Conservation (phyloP, 1,284 basidiomycete genomes). For the Moniliella sp. region DNA sequence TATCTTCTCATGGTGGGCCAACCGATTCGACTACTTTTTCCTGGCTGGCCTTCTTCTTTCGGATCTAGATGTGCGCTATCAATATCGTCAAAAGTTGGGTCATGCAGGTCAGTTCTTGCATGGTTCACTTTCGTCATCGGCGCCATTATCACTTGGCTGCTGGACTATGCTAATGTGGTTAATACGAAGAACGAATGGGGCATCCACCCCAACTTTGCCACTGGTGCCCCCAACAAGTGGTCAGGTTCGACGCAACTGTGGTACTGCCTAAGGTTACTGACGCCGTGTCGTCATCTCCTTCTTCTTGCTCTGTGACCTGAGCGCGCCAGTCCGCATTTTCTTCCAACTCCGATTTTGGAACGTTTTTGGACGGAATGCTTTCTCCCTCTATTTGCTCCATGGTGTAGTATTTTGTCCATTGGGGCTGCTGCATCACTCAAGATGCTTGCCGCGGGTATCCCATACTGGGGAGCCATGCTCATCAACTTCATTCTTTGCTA, state of each 20-base stretch:
- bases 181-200: slow-evolving; percentile 10
- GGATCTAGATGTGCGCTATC: slow-evolving; percentile 18
- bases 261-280: not conserved
- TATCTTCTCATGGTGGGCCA: slow-evolving; percentile 17
- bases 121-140: slow-evolving; percentile 17
- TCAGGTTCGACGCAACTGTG: not conserved
- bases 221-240: slow-evolving; percentile 7
- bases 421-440: slow-evolving; percentile 14
- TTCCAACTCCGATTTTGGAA: slow-evolving; percentile 17
- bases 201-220: slow-evolving; percentile 13
- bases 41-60: slow-evolving; percentile 20
- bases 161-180: slow-evolving; percentile 3
- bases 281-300: slow-evolving; percentile 2
- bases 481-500: slow-evolving; percentile 16
- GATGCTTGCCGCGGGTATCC: slow-evolving; percentile 8
- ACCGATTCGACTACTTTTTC: slow-evolving; percentile 23
- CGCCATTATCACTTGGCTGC: slow-evolving; percentile 10
- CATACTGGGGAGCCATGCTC: slow-evolving; percentile 20
- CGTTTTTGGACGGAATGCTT: slow-evolving; percentile 15
- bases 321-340: slow-evolving; percentile 12
- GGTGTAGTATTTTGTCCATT: slow-evolving; percentile 21
- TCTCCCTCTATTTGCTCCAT: slow-evolving; percentile 19
- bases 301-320: slow-evolving; percentile 19
- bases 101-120: slow-evolving; percentile 13
- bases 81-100: no score